A percentile compares a stretch with the other conserved stretches of the same genome.
Conservation (phyloP, 2,329 filamentous ascomycete genomes). For the Cladophialophora exuberans region DNA sequence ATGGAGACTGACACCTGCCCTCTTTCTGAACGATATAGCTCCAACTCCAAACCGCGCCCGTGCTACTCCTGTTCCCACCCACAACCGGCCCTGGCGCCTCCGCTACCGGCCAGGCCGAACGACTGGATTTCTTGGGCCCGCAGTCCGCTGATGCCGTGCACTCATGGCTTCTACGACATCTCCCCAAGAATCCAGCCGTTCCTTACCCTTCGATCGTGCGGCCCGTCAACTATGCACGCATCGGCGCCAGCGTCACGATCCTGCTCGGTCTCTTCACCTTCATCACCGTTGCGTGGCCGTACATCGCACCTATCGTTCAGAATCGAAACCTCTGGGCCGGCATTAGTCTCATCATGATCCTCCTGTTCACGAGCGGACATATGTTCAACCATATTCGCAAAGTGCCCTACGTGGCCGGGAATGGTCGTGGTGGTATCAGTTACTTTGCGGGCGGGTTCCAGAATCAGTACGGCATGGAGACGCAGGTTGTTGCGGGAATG, state of each 20-base stretch:
- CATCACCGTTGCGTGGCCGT: constrained; percentile 72
- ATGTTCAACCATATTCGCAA: constrained; percentile 99
- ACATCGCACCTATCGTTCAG: constrained; percentile 77
- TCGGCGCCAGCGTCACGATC: constrained; percentile 69
- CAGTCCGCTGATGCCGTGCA: constrained; percentile 78
- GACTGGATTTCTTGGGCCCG: constrained; percentile 84
- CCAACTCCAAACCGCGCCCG: constrained; percentile 89
- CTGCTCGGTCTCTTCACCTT: constrained; percentile 71
- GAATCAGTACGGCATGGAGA: constrained; percentile 91
- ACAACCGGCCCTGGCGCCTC: constrained; percentile 80
- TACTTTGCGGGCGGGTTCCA: constrained; percentile 94
- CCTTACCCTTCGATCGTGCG: constrained; percentile 73
- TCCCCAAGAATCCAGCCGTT: constrained; percentile 69
- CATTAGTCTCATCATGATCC: constrained; percentile 81
- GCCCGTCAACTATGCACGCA: constrained; percentile 83
- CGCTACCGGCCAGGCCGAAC: constrained; percentile 67
- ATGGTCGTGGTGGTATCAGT: constrained; percentile 81
- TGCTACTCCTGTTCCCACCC: constrained; percentile 84
- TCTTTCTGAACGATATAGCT: constrained; percentile 59
- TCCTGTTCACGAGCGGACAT: constrained; percentile 93
- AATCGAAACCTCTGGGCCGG: constrained; percentile 95
- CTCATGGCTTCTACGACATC: constrained; percentile 75
- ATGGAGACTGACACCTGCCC: too few relatives aligned
- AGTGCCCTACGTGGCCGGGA: constrained; percentile 85
- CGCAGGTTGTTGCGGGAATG: constrained; percentile 89